These are phyloP conservation scores for Solanum pennellii DNA, from an alignment of 257 asterid genomes.

Conservation along the genomic window DNA sequence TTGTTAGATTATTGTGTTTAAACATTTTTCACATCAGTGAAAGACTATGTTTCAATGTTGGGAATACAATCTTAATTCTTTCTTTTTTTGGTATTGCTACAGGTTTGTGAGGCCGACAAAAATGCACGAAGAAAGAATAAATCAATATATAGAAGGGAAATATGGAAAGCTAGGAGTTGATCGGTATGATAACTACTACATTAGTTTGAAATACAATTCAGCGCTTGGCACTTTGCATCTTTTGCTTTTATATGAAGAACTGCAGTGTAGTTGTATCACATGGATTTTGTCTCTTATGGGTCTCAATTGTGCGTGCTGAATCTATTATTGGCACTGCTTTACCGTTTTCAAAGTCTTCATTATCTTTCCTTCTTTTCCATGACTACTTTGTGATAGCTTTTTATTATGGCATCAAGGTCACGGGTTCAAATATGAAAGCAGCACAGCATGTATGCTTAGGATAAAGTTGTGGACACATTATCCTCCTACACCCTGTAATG, in stretches of 20 bases:
- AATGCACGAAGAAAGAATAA: constrained; percentile 63
- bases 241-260: neutral
- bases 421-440: neutral
- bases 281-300: neutral
- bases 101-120: constrained; percentile 91
- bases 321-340: neutral
- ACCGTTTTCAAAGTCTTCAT: neutral
- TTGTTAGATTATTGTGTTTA: neutral
- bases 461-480: neutral
- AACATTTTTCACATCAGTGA: neutral
- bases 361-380: neutral
- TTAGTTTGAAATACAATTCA: neutral
- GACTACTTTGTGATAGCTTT: neutral
- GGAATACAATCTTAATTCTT: neutral
- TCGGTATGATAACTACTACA: constrained; percentile 27
- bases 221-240: neutral
- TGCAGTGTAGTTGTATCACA: neutral
- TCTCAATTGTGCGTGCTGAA: neutral
- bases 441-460: neutral
- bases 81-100: neutral
- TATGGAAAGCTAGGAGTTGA: constrained; percentile 84
- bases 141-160: constrained; percentile 77
- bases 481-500: neutral
- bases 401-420: neutral
- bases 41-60: neutral